Evolutionary conservation across 2,329 filamentous ascomycete species (phyloP).

Genomic region (Curvularia hawaiiensis): DNA sequence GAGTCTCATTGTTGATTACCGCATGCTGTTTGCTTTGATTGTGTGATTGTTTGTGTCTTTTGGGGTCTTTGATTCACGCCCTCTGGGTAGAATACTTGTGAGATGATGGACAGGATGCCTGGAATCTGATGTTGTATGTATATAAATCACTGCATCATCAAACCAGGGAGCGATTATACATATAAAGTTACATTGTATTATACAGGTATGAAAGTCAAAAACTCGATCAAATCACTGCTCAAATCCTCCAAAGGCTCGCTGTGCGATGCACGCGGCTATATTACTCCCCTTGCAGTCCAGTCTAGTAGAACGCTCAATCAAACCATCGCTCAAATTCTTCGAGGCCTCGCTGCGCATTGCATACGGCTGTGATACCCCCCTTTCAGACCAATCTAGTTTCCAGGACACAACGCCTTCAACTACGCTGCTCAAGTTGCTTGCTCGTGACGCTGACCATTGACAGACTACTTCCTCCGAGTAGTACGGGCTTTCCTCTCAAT

Average conservation of each 20-base stretch:
- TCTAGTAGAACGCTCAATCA: background rate
- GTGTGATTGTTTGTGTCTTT: background rate
- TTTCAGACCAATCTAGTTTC: background rate
- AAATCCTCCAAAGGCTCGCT: background rate
- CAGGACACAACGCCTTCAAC: background rate
- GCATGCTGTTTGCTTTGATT: background rate
- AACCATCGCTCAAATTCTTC: background rate
- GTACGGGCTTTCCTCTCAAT: conserved; percentile 10
- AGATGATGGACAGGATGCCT: no score
- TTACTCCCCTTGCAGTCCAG: background rate
- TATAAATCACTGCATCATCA: no score
- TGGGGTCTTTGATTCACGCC: background rate
- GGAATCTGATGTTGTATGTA: no score
- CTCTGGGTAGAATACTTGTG: no score
- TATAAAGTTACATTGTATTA: no score
- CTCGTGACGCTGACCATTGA: background rate
- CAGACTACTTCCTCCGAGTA: background rate
- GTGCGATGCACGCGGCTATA: background rate
- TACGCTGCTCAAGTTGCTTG: background rate
- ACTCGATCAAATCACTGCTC: background rate
- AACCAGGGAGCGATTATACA: no score
- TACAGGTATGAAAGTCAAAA: no score
- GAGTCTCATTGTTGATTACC: background rate
- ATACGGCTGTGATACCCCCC: background rate
- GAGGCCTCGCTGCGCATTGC: background rate